Evolutionary conservation across 768 basidiomycete species (phyloP), one percentile per base, ranked within the genome.

Genomic region (Lactifluus rugatus): DNA sequence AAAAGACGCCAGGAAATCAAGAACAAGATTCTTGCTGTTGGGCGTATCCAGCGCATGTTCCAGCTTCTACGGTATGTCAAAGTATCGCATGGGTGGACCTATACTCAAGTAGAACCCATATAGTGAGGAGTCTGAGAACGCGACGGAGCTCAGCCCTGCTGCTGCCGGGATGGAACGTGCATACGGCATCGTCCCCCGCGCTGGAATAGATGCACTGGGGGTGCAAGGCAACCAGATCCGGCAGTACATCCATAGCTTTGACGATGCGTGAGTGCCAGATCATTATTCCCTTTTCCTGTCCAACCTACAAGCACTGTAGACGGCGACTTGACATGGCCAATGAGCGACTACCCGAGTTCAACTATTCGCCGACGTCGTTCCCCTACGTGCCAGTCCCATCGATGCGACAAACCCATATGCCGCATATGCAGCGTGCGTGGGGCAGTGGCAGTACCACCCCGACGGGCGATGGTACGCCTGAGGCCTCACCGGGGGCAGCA

Each of bases 1-100:
- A 74, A 75, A 64, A 76, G 89, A 55, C 74, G 82, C 63, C 81
- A 89, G 65, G 78, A 82, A 65, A 94, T 97, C 74, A 93, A 88
- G 78, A 91, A 84, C 71, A 96, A 96, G 79, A 95, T 96, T 64
- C 72, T 93, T 63, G 91, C 89, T 0, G 91, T 97, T 57, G 94
- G 93, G 26, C 78, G 82, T 68, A 89, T 97, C 89, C 89, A 92
- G 58, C 75, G 85, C 36, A 85, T 96, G 47, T 95, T 94, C 76
- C 84, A 90, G 54, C 77, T 94, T 52, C 77, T 97, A 32, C 85
- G 92, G 90, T 92, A 59, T 66, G 85, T 71, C 19, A 4, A 34
- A 52, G 5, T 14, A 10, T n/a, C 36, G 21, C 23, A 42, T 21
- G 11, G 16, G 19, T 23, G 11, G 25, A 37, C 37, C 23, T 36